Evolutionary conservation across 2,329 filamentous ascomycete species (phyloP).

Genomic region (Helotiales sp.): DNA sequence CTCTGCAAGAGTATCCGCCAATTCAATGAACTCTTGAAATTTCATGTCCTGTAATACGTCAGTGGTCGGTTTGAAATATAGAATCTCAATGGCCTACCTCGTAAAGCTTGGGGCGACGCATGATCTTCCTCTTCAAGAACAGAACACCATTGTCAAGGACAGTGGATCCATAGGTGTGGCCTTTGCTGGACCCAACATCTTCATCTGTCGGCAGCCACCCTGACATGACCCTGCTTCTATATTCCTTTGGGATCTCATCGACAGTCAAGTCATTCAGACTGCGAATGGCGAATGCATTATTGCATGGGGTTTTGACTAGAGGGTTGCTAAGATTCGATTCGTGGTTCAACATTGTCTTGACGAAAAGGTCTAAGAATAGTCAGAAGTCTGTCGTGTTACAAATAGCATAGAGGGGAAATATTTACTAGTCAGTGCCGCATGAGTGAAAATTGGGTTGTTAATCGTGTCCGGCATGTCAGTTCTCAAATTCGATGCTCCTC

Average conservation of each 20-base stretch:
- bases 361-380: slow-evolving; percentile 33
- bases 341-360: slow-evolving; percentile 35
- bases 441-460: slow-evolving; percentile 35
- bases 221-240: slow-evolving; percentile 52
- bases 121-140: slow-evolving; percentile 54
- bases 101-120: slow-evolving; percentile 58
- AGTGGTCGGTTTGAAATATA: slow-evolving; percentile 6
- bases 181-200: slow-evolving; percentile 1
- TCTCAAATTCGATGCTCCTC: neutral
- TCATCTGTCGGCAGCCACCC: slow-evolving; percentile 29
- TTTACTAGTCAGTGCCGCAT: slow-evolving; percentile 34
- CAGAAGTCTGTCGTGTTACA: neutral
- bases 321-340: slow-evolving; percentile 32
- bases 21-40: slow-evolving; percentile 47
- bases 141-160: slow-evolving; percentile 44
- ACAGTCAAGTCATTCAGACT: slow-evolving; percentile 37
- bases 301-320: slow-evolving; percentile 24
- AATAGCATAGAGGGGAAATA: neutral
- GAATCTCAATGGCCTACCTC: slow-evolving; percentile 39
- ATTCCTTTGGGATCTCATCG: slow-evolving; percentile 49
- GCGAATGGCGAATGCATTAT: slow-evolving; percentile 36
- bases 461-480: neutral
- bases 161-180: slow-evolving; percentile 12
- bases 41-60: slow-evolving; percentile 34
- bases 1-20: slow-evolving; percentile 39